Evolutionary conservation across 441 rosid genomes (phyloP).

Genomic region (Pelargonium citronellum): DNA sequence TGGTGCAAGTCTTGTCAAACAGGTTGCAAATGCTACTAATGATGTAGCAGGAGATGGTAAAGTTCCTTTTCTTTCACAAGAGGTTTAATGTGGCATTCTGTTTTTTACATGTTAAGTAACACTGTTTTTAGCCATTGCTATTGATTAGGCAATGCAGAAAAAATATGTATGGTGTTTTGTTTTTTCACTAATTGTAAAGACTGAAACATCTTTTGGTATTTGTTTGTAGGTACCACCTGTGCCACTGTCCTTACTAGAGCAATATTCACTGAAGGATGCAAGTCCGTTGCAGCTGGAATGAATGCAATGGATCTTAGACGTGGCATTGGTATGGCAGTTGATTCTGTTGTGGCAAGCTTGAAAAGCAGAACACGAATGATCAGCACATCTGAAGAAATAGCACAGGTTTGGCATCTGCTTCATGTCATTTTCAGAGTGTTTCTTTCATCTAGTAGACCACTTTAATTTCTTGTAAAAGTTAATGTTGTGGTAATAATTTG

Average conservation of each 20-base stretch:
- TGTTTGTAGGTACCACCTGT: conserved; percentile 76
- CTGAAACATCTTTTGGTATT: conserved; percentile 17
- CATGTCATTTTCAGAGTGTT: background rate
- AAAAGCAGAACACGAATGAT: conserved; percentile 79
- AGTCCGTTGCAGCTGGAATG: conserved; percentile 85
- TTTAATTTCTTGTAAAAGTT: background rate
- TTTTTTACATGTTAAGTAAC: background rate
- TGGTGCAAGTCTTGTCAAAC: conserved; percentile 87
- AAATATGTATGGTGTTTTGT: background rate
- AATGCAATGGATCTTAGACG: conserved; percentile 91
- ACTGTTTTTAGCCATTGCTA: background rate
- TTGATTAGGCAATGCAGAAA: background rate
- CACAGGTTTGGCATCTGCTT: conserved; percentile 45
- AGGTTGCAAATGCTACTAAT: conserved; percentile 87
- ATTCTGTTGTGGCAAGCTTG: conserved; percentile 65
- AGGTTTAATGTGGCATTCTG: background rate
- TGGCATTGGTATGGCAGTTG: conserved; percentile 79
- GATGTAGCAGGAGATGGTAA: conserved; percentile 87
- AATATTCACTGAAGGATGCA: conserved; percentile 87
- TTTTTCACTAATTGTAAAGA: conserved; percentile 11
- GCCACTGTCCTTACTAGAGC: conserved; percentile 95
- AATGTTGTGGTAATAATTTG: background rate
- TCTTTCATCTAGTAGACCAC: background rate
- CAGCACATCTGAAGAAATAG: conserved; percentile 82
- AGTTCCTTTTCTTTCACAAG: no score